phyloP scores from a whole-genome alignment of 1,284 basidiomycete species.

The Cryptococcus hybrid region DNA sequence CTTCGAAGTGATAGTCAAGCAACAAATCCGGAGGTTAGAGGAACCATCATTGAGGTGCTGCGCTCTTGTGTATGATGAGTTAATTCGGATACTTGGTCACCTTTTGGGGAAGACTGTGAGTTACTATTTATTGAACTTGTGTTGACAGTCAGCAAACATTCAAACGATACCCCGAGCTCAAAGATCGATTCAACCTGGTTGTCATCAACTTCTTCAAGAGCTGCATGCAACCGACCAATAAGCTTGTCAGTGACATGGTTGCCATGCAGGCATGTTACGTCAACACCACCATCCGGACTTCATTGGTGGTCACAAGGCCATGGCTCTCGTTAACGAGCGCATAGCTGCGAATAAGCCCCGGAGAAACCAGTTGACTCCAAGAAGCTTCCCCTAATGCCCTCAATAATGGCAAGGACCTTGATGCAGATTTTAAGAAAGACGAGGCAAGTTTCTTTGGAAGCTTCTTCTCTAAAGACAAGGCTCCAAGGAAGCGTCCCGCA shows the following conservation, averaged over 20 bases:
- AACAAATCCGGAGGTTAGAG: constrained; percentile 95
- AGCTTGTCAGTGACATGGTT: constrained; percentile 90
- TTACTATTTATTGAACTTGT: constrained; percentile 21
- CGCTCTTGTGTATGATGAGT: constrained; percentile 91
- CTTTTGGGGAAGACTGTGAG: constrained; percentile 82
- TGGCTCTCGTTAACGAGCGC: constrained; percentile 83
- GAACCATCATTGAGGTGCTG: constrained; percentile 92
- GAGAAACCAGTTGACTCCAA: constrained; percentile 65
- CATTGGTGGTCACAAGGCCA: constrained; percentile 94
- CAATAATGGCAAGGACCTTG: constrained; percentile 93
- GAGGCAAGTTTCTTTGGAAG: constrained; percentile 93
- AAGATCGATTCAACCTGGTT: constrained; percentile 89
- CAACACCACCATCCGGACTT: constrained; percentile 99
- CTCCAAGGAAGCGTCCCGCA: constrained; percentile 67
- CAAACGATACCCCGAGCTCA: constrained; percentile 89
- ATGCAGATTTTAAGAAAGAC: constrained; percentile 82
- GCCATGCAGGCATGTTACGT: constrained; percentile 96
- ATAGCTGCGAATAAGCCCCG: constrained; percentile 74
- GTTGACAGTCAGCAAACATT: constrained; percentile 72
- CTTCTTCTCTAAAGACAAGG: constrained; percentile 70
- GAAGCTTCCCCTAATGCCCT: constrained; percentile 63
- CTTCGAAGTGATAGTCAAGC: constrained; percentile 97
- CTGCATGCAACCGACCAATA: constrained; percentile 89
- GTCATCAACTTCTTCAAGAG: constrained; percentile 97
- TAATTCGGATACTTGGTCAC: constrained; percentile 92